Evolutionary conservation across 2,329 filamentous ascomycete genomes (phyloP).

Genomic region (Pyrenophora seminiperda): DNA sequence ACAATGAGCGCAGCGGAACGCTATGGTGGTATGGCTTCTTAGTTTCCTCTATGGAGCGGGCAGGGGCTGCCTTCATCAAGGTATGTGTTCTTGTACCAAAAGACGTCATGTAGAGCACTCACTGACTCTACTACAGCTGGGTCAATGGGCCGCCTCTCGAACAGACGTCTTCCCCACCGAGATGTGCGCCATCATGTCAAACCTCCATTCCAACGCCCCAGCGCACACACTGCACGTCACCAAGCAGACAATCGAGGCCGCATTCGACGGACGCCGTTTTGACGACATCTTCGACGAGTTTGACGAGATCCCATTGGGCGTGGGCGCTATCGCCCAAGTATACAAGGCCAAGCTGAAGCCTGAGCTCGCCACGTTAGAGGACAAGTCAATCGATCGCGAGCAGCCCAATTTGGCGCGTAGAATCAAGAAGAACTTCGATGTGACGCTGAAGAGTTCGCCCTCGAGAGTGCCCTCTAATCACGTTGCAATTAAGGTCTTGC

Average conservation of each 20-base stretch:
- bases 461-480: slow-evolving; percentile 86
- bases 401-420: slow-evolving; percentile 67
- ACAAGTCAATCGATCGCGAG: slow-evolving; percentile 59
- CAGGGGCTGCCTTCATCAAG: slow-evolving; percentile 97
- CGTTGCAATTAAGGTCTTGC: slow-evolving; percentile 94
- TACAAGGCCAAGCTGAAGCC: slow-evolving; percentile 93
- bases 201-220: slow-evolving; percentile 90
- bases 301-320: slow-evolving; percentile 83
- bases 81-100: slow-evolving; percentile 49
- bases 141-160: slow-evolving; percentile 96
- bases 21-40: slow-evolving; percentile 95
- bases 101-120: neutral
- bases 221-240: slow-evolving; percentile 85
- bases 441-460: slow-evolving; percentile 83
- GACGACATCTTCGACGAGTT: slow-evolving; percentile 97
- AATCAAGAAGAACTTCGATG: slow-evolving; percentile 81
- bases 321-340: slow-evolving; percentile 95
- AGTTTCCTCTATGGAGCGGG: slow-evolving; percentile 86
- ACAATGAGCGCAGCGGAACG: slow-evolving; percentile 79
- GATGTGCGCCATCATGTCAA: slow-evolving; percentile 92
- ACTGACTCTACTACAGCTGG: slow-evolving; percentile 64
- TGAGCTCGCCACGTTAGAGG: slow-evolving; percentile 69
- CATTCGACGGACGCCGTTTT: slow-evolving; percentile 80
- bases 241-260: slow-evolving; percentile 75
- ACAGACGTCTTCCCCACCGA: slow-evolving; percentile 95